These are phyloP conservation scores for Alternaria viburni DNA, from an alignment of 2,329 filamentous ascomycete species.

Conservation along the genomic window DNA sequence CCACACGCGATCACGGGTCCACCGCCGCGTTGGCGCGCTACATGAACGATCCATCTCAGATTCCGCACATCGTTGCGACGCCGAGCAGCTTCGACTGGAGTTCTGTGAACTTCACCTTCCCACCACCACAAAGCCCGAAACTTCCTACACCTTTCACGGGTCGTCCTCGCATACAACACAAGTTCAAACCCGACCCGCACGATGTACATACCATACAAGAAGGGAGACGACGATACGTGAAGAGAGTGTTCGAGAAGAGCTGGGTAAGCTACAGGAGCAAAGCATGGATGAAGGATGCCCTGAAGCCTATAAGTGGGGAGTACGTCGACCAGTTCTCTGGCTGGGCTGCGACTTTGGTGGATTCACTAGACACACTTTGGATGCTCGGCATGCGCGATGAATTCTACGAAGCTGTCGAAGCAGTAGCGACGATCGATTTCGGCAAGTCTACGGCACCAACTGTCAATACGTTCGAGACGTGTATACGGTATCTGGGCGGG, in stretches of 20 bases:
- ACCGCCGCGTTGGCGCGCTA: slow-evolving; percentile 35
- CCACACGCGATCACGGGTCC: slow-evolving; percentile 15
- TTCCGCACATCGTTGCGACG: slow-evolving; percentile 30
- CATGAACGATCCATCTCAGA: slow-evolving; percentile 38
- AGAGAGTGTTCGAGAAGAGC: slow-evolving; percentile 48
- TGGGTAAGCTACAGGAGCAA: slow-evolving; percentile 54
- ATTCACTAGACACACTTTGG: slow-evolving; percentile 56
- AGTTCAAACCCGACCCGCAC: slow-evolving; percentile 27
- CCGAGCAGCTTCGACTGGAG: slow-evolving; percentile 44
- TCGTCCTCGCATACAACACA: slow-evolving; percentile 45
- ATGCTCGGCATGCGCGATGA: slow-evolving; percentile 57
- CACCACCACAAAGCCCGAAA: slow-evolving; percentile 33
- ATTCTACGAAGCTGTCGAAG: slow-evolving; percentile 55
- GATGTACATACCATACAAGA: slow-evolving; percentile 31
- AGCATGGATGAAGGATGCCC: slow-evolving; percentile 57
- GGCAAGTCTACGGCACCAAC: slow-evolving; percentile 45
- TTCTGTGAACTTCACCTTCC: slow-evolving; percentile 35
- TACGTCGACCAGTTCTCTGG: slow-evolving; percentile 54
- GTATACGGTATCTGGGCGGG: slow-evolving; percentile 52
- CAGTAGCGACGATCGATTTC: slow-evolving; percentile 55
- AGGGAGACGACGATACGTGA: slow-evolving; percentile 33
- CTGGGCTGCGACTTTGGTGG: slow-evolving; percentile 57
- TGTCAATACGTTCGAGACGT: slow-evolving; percentile 59
- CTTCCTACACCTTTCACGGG: slow-evolving; percentile 34
- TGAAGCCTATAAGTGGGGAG: slow-evolving; percentile 50